Evolutionary conservation across 202 grass and related monocot genomes (phyloP), one percentile per base, ranked within the genome.

Genomic region (Zoysia matrella): DNA sequence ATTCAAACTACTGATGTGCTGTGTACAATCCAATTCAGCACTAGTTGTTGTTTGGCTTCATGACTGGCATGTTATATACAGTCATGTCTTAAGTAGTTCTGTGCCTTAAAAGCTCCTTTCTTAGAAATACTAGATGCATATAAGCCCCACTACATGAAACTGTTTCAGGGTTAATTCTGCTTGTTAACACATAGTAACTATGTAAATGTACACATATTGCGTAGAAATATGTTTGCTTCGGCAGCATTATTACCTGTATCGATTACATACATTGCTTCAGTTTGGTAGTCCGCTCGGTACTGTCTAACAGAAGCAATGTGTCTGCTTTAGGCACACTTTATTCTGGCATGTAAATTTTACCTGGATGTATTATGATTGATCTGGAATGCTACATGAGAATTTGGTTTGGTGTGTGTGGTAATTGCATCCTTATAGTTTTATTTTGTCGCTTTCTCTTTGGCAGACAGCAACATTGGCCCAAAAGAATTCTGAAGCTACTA

Each of bases 401-500:
- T 69, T 49, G 9, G 1, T n/a, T 60, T 46, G 12, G 36, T 16
- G 9, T 74, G 54, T 83, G 8, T 9, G 56, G 11, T 67, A 75
- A n/a, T 44, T 68, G 64, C 65, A n/a, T 69, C 65, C 14, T 2
- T 50, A 14, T 81, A 18, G 22, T 18, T 73, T 76, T 53, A 81
- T 36, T n/a, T 47, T 8, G 52, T 50, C 15, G 41, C n/a, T 0
- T 50, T 58, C 54, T 65, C 42, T 74, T 74, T 30, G 81, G 50
- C 80, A 97, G 94, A 85, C 86, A 67, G 86, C 88, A 66, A 46
- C 67, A 81, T 88, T 97, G 67, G 81, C 89, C 50, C 83, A 89
- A 67, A 94, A 90, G 80, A 97, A 92, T 64, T 97, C 91, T 14
- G 89, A 94, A 80, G 91, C 83, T 48, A 92, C 86, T 44, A 76